Base-by-base conservation (phyloP, 2,329 filamentous ascomycete genomes). In the Fusarium chlamydosporum region DNA sequence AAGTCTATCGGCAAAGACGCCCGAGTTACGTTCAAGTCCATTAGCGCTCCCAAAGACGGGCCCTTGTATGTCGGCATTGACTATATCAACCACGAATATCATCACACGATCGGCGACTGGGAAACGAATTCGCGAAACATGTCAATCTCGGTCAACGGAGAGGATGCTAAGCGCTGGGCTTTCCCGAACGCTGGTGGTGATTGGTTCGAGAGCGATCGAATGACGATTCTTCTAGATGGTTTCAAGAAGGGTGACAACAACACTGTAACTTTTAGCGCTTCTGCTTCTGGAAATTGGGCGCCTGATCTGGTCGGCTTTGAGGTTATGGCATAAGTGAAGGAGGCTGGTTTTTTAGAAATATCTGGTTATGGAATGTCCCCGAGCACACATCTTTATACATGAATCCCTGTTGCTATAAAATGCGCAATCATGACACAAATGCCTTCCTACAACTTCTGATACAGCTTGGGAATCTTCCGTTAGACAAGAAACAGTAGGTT, bases 11-110 rank as follows among this genome's bases (percentile, higher is more conserved):
- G 74, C 1, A 58, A 71, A 1, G 76, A 67, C n/a, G 77, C 81
- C 2, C 76, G 59, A 4, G 77, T 79, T n/a, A 76, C 73, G 0
- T 81, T 86, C 48, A 59, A 74, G 4, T 72, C 73, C 1, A 76
- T 81, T 11, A 65, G 38, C 6, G 72, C 74, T 2, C 65, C 75
- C 1, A 77, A 72, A 0, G 73, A 64, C 6, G 79, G 80, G 1
- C 68, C 68, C 4, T 80, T 82, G 60, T 79, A 83, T 33, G 60
- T 86, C 1, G 82, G 81, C 1, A 72, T 86, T 13, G 82, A 85
- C 68, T 86, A 81, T 45, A 82, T 85, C 73, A 86, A 86, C 74
- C 85, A 86, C 64, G 84, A 86, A 10, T 77, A 85, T 12, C 78
- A 81, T 0, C 79, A 84, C 16, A 73, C 76, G 0, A 76, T 81